A percentile compares a stretch with the other conserved stretches of the same genome.
phyloP scores from a whole-genome alignment of 768 basidiomycete species.

The Strobilomyces confusus region DNA sequence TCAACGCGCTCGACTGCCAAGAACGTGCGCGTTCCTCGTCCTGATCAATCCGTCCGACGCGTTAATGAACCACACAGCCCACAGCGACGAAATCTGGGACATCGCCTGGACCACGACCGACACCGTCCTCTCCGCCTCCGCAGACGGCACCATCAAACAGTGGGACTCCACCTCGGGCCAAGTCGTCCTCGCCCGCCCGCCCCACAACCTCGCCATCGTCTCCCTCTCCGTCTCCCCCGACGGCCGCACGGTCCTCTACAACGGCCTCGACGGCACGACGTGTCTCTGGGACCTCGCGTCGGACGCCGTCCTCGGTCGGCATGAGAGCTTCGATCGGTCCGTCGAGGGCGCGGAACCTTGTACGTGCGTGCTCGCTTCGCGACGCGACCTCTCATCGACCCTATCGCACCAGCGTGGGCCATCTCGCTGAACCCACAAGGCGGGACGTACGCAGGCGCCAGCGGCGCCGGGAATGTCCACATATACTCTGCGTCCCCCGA shows the following conservation, averaged over 20 bases:
- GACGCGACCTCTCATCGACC: not conserved
- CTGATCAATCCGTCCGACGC: slow-evolving; percentile 1
- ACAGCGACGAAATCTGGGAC: slow-evolving; percentile 78
- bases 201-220: slow-evolving; percentile 84
- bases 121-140: slow-evolving; percentile 64
- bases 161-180: slow-evolving; percentile 66
- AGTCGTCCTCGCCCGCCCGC: slow-evolving; percentile 51
- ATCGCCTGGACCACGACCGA: slow-evolving; percentile 70
- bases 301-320: slow-evolving; percentile 56
- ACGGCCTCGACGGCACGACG: slow-evolving; percentile 82
- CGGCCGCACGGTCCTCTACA: slow-evolving; percentile 67
- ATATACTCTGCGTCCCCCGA: slow-evolving; percentile 66
- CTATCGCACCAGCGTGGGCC: slow-evolving; percentile 60
- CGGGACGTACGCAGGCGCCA: slow-evolving; percentile 71
- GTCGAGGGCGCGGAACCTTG: slow-evolving; percentile 62
- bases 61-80: slow-evolving; percentile 30
- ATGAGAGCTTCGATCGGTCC: slow-evolving; percentile 68
- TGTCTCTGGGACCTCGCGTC: slow-evolving; percentile 66
- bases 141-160: slow-evolving; percentile 73
- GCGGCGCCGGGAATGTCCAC: slow-evolving; percentile 63
- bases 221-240: slow-evolving; percentile 70
- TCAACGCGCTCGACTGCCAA: slow-evolving; percentile 69
- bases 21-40: slow-evolving; percentile 60
- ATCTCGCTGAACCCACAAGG: slow-evolving; percentile 76
- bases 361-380: slow-evolving; percentile 35